These are phyloP conservation scores for Saccharomyces uvarum DNA, from an alignment of 1,139 yeast genomes.

Conservation along the genomic window DNA sequence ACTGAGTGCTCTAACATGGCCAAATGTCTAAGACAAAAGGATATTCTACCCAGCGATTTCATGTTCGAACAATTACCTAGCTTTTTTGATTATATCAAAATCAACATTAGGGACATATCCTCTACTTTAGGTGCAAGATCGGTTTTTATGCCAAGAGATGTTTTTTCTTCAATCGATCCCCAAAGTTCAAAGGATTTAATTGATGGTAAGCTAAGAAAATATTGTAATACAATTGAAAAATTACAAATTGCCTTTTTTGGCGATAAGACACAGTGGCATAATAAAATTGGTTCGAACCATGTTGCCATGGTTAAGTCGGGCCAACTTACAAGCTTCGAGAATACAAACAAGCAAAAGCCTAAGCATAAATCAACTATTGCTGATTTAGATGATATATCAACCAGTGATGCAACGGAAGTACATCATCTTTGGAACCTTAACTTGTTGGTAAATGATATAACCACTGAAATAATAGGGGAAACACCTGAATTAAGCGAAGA, in stretches of 20 bases:
- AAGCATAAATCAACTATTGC: constrained; percentile 22
- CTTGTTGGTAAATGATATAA: constrained; percentile 18
- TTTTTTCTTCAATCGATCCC: constrained; percentile 32
- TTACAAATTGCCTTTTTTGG: constrained; percentile 21
- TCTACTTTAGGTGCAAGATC: constrained; percentile 53
- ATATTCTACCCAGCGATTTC: constrained; percentile 25
- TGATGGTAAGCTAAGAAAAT: constrained; percentile 38
- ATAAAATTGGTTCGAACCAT: constrained; percentile 16
- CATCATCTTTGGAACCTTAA: constrained; percentile 25
- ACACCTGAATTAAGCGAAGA: constrained; percentile 24
- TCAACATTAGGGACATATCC: constrained; percentile 33
- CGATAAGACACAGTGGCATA: constrained; percentile 24
- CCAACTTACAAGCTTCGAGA: not conserved
- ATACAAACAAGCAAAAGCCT: constrained; percentile 9
- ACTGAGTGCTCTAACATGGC: constrained; percentile 41
- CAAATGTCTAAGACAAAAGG: constrained; percentile 28
- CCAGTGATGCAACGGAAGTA: constrained; percentile 23
- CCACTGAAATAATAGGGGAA: constrained; percentile 31
- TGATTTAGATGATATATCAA: constrained; percentile 31
- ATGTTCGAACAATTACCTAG: constrained; percentile 40
- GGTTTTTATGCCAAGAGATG: constrained; percentile 44
- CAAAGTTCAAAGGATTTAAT: constrained; percentile 39
- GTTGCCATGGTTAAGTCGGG: constrained; percentile 19
- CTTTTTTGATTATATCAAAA: constrained; percentile 39
- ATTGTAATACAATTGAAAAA: constrained; percentile 25